phyloP scores from a whole-genome alignment of 225 moss, liverwort and hornwort species.

The Pseudoscleropodium purum region DNA sequence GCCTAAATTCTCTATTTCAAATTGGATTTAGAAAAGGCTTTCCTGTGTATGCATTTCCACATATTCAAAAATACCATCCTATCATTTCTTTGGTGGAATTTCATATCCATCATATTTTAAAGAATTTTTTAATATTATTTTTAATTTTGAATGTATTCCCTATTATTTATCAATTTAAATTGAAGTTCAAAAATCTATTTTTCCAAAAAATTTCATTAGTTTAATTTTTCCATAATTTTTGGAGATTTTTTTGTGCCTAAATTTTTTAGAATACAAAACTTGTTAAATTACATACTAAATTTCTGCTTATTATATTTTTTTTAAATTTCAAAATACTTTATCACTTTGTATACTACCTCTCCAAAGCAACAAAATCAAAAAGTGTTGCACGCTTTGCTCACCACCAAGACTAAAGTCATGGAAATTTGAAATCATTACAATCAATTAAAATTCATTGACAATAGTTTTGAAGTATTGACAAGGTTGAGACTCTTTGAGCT shows the following conservation, averaged over 20 bases:
- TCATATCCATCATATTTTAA: not conserved
- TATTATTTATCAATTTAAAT: not conserved
- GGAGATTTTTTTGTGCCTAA: not conserved
- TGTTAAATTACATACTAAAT: not conserved
- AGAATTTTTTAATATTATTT: not conserved
- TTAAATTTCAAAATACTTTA: too few species aligned
- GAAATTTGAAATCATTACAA: not conserved
- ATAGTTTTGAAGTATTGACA: not conserved
- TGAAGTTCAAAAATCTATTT: not conserved
- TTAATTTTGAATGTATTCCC: not conserved
- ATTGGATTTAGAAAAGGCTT: fast-evolving
- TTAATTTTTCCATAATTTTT: not conserved
- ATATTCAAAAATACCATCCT: not conserved
- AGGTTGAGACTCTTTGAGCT: not conserved
- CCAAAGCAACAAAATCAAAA: not conserved
- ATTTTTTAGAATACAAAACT: fast-evolving
- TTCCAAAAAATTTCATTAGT: not conserved
- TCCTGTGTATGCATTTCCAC: fast-evolving
- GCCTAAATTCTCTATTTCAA: fast-evolving
- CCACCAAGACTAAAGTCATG: not conserved
- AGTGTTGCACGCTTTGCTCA: not conserved
- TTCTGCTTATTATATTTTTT: fast-evolving
- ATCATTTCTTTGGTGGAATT: fast-evolving
- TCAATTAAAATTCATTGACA: not conserved
- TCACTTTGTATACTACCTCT: fast-evolving